A percentile compares a stretch with the other conserved stretches of the same genome.
Conservation (phyloP, 495 filamentous ascomycete species). For the Penicillium diatomitis region DNA sequence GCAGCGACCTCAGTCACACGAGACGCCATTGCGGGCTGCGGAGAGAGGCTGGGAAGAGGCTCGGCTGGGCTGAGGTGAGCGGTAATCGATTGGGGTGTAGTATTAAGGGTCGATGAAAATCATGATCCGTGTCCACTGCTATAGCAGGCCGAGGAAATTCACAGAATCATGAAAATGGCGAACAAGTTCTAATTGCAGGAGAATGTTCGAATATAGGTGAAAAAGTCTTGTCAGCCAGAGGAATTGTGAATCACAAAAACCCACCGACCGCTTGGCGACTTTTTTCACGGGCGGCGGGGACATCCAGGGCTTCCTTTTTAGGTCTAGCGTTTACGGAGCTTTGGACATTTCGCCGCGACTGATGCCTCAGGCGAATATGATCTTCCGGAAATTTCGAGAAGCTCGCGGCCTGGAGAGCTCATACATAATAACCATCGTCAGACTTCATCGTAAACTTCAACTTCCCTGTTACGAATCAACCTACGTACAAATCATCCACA, state of each 20-base stretch:
- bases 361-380: conserved; percentile 21
- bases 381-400: conserved; percentile 44
- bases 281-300: conserved; percentile 19
- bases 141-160: conserved; percentile 13
- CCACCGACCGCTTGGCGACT: conserved; percentile 19
- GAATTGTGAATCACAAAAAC: conserved; percentile 17
- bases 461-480: not conserved
- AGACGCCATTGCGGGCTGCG: conserved; percentile 19
- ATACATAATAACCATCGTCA: conserved; percentile 13
- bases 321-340: conserved; percentile 24
- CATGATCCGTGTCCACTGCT: conserved; percentile 20
- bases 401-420: conserved; percentile 20
- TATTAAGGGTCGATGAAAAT: conserved; percentile 13
- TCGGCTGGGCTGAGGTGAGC: not conserved
- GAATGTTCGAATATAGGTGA: not conserved
- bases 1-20: conserved; percentile 31
- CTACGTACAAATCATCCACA: not conserved
- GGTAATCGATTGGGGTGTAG: not conserved
- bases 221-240: conserved; percentile 9
- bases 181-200: too few species aligned
- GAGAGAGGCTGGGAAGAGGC: conserved; percentile 17
- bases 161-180: conserved; percentile 13
- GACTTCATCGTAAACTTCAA: conserved; percentile 3
- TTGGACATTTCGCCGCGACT: conserved; percentile 2
- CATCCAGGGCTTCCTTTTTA: conserved; percentile 7